Percentiles rank a stretch among this genome's conserved stretches.
Conservation (phyloP, 805 yeast species). For the Saccharomycopsis amapae region DNA sequence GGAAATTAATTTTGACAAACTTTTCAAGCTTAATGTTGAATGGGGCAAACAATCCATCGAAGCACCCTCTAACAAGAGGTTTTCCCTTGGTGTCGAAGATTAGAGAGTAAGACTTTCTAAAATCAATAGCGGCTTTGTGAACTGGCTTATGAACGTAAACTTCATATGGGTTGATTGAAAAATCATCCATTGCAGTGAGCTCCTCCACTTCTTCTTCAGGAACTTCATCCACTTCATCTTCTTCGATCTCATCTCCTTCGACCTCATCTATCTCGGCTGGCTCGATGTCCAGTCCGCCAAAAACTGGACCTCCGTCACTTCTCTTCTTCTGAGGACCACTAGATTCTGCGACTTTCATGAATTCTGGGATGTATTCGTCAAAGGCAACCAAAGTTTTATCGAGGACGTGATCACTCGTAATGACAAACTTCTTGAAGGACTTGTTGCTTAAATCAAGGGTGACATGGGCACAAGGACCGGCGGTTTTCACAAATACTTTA, state of each 20-base stretch:
- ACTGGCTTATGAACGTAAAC: conserved; percentile 10
- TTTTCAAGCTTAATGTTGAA: conserved; percentile 47
- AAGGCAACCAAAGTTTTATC: conserved; percentile 1
- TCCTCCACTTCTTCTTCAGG: no score
- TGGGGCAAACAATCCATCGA: conserved; percentile 59
- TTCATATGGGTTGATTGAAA: conserved; percentile 11
- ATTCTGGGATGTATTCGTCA: conserved; percentile 8
- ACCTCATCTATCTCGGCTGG: no score
- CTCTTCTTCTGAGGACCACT: no score
- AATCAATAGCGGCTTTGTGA: conserved; percentile 6
- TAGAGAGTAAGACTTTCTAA: conserved; percentile 6
- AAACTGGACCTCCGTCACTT: no score
- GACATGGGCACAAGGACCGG: conserved; percentile 14
- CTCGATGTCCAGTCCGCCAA: no score
- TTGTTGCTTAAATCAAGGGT: conserved; percentile 4
- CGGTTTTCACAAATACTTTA: not conserved
- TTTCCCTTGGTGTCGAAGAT: conserved; percentile 54
- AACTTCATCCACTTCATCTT: no score
- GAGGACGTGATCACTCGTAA: conserved; percentile 3
- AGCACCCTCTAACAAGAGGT: conserved; percentile 51
- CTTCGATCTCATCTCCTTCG: no score
- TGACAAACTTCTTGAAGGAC: conserved; percentile 2
- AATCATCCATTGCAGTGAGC: no score
- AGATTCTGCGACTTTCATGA: not conserved
- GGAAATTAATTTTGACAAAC: conserved; percentile 38